phyloP scores from a whole-genome alignment of 2,329 filamentous ascomycete genomes.

The Chaetomium strumarium region DNA sequence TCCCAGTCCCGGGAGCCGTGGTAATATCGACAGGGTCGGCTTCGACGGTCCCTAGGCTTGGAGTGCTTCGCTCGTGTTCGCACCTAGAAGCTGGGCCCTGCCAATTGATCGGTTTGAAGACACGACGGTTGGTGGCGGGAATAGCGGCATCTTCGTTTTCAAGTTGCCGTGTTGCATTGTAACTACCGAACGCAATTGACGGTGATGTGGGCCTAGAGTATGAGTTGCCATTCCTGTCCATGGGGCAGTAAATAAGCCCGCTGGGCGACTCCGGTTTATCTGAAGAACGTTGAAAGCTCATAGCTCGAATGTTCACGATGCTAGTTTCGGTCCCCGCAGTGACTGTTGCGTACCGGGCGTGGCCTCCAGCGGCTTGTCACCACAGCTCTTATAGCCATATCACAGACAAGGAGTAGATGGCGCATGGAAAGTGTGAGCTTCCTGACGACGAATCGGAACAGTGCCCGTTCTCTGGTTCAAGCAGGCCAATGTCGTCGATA shows the following conservation, averaged over 20 bases:
- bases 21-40: neutral
- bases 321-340: neutral
- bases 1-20: neutral
- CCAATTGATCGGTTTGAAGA: neutral
- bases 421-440: too few species aligned
- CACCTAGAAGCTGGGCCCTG: neutral
- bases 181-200: neutral
- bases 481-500: slow-evolving; percentile 1
- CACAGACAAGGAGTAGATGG: neutral
- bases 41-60: neutral
- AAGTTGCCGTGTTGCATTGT: too few species aligned
- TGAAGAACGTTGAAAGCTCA: neutral
- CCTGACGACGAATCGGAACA: slow-evolving; percentile 9
- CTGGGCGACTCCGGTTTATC: neutral
- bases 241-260: neutral
- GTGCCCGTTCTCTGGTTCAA: neutral
- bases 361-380: neutral
- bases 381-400: neutral
- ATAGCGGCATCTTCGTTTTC: neutral
- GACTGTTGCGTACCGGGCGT: too few species aligned
- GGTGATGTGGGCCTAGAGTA: neutral
- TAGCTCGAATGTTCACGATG: neutral
- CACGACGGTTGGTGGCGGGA: neutral
- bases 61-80: neutral
- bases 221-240: neutral